A percentile compares a stretch with the other conserved stretches of the same genome.
phyloP scores from a whole-genome alignment of 2,329 filamentous ascomycete species.

The Aureobasidium sp. region DNA sequence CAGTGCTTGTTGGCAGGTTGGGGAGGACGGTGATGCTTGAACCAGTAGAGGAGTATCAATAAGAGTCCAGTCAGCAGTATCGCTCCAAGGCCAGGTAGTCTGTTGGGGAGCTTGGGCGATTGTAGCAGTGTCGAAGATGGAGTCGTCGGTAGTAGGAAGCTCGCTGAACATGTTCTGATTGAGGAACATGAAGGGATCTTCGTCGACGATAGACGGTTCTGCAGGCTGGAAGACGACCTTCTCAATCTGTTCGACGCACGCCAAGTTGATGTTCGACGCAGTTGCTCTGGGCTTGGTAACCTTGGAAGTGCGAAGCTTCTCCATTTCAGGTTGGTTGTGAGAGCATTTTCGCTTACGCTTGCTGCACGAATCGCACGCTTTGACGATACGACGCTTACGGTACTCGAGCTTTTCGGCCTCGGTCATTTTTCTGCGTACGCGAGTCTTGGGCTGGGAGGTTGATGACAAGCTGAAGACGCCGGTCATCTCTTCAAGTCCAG shows the following conservation, averaged over 20 bases:
- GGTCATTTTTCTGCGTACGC: slow-evolving; percentile 31
- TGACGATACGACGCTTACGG: slow-evolving; percentile 31
- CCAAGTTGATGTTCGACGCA: not conserved
- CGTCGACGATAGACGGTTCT: not conserved
- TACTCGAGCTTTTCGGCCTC: slow-evolving; percentile 33
- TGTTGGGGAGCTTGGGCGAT: slow-evolving; percentile 5
- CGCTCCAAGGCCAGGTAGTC: slow-evolving; percentile 14
- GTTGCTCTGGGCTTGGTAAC: slow-evolving; percentile 12
- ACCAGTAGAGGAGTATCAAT: slow-evolving; percentile 5
- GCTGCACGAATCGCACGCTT: slow-evolving; percentile 31
- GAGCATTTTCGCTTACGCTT: slow-evolving; percentile 29
- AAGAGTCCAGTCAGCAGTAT: slow-evolving; percentile 17
- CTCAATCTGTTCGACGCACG: not conserved
- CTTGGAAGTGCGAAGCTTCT: slow-evolving; percentile 20
- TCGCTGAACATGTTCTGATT: slow-evolving; percentile 7
- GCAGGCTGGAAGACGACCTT: not conserved
- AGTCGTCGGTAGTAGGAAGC: slow-evolving; percentile 20
- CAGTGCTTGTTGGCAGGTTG: not conserved
- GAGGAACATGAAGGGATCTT: slow-evolving; percentile 14
- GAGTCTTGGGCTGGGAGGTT: slow-evolving; percentile 28
- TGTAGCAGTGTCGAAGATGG: slow-evolving; percentile 17
- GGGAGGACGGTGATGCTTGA: not conserved
- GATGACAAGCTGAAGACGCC: slow-evolving; percentile 31
- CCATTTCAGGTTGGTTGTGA: slow-evolving; percentile 23
- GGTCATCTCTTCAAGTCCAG: slow-evolving; percentile 32